phyloP scores from a whole-genome alignment of 1,284 basidiomycete genomes.

The Ceraceosorus guamensis region DNA sequence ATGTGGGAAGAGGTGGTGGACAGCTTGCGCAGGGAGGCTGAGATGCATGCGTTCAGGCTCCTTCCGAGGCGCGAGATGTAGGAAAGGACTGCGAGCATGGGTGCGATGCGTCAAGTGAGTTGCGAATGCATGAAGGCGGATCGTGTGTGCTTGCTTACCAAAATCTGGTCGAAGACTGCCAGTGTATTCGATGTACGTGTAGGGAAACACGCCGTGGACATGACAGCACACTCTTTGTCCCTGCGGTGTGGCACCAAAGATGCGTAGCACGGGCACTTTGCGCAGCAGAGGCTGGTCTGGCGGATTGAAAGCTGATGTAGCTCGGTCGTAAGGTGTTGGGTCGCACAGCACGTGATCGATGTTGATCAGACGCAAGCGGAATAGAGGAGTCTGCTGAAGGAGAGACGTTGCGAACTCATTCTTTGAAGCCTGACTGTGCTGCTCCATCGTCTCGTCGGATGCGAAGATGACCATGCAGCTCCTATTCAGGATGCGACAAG shows the following conservation, averaged over 20 bases:
- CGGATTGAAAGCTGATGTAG: slow-evolving; percentile 50
- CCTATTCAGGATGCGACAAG: too few species aligned
- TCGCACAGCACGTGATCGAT: slow-evolving; percentile 34
- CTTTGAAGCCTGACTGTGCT: too few species aligned
- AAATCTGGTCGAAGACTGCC: slow-evolving; percentile 46
- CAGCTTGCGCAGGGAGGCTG: slow-evolving; percentile 20
- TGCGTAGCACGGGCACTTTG: slow-evolving; percentile 66
- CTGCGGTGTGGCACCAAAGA: slow-evolving; percentile 74
- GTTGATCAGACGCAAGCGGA: slow-evolving; percentile 35
- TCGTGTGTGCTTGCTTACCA: slow-evolving; percentile 40
- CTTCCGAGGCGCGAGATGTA: slow-evolving; percentile 63
- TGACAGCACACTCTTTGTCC: slow-evolving; percentile 78
- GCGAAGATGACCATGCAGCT: too few species aligned
- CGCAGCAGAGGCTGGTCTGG: slow-evolving; percentile 56
- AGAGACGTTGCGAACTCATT: too few species aligned
- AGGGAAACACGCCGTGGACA: slow-evolving; percentile 65
- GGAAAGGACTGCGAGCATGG: slow-evolving; percentile 55
- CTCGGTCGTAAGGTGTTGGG: slow-evolving; percentile 22
- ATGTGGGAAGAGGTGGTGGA: slow-evolving; percentile 24
- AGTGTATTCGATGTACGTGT: slow-evolving; percentile 55
- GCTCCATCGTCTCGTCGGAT: too few species aligned
- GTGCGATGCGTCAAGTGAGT: slow-evolving; percentile 8
- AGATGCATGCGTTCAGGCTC: slow-evolving; percentile 58
- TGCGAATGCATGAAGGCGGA: slow-evolving; percentile 8
- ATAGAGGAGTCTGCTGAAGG: slow-evolving; percentile 28